Conservation (phyloP, 73 alveolate species). For the Paramecium tetraurelia region DNA sequence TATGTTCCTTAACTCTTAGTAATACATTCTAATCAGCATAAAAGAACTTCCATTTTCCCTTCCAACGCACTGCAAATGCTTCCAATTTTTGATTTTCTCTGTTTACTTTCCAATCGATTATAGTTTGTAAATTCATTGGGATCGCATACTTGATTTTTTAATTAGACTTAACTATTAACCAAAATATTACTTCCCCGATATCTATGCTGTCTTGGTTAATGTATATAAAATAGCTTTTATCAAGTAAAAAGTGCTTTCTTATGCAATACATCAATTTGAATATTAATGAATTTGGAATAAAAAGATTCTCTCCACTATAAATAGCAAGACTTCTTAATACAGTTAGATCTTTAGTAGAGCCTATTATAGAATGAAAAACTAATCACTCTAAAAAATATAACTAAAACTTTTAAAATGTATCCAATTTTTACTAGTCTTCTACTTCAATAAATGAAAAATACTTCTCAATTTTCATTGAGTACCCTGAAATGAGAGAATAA, state of each 20-base stretch:
- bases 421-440: background rate
- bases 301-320: background rate
- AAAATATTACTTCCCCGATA: background rate
- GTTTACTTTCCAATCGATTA: background rate
- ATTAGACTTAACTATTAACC: background rate
- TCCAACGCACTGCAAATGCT: background rate
- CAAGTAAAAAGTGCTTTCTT: slow-evolving; percentile 7
- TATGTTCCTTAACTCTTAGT: background rate
- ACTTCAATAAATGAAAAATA: too few species aligned
- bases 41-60: background rate
- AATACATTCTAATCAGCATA: background rate
- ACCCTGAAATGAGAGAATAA: background rate
- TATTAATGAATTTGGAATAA: background rate
- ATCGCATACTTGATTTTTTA: background rate
- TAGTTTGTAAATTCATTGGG: background rate
- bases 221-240: background rate
- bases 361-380: background rate
- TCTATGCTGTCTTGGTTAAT: background rate
- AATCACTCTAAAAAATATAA: background rate
- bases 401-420: background rate
- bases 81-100: background rate
- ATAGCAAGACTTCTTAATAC: background rate
- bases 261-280: background rate
- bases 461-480: too few species aligned
- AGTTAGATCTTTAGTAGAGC: background rate